A percentile compares a stretch with the other conserved stretches of the same genome.
Conservation (phyloP, 2,329 filamentous ascomycete species). For the Stagonosporopsis vannaccii region DNA sequence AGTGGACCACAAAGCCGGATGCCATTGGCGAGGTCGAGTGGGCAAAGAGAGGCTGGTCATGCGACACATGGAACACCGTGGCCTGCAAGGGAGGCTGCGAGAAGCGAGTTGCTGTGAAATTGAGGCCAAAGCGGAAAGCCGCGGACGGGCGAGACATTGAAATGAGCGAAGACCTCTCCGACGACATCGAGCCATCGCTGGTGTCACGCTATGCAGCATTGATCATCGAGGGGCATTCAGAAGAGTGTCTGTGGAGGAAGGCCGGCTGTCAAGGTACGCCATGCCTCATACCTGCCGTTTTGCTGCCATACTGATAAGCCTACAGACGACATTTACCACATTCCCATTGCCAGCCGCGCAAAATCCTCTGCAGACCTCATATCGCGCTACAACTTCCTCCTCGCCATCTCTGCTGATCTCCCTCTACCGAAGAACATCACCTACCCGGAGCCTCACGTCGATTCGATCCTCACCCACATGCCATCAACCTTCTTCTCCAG, state of each 20-base stretch:
- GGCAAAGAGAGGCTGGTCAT: slow-evolving; percentile 93
- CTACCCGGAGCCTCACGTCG: slow-evolving; percentile 39
- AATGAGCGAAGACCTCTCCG: slow-evolving; percentile 56
- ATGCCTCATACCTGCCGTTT: background rate
- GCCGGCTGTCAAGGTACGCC: slow-evolving; percentile 81
- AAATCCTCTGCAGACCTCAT: slow-evolving; percentile 49
- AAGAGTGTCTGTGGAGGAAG: slow-evolving; percentile 85
- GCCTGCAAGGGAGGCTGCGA: slow-evolving; percentile 82
- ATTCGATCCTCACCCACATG: slow-evolving; percentile 36
- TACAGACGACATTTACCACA: slow-evolving; percentile 68
- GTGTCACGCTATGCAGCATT: slow-evolving; percentile 78
- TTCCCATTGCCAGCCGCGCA: slow-evolving; percentile 54
- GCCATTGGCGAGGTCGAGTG: slow-evolving; percentile 88
- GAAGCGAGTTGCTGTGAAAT: slow-evolving; percentile 81
- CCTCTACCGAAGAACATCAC: slow-evolving; percentile 44
- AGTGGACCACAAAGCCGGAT: slow-evolving; percentile 93
- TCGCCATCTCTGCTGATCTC: slow-evolving; percentile 42
- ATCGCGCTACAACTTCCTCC: slow-evolving; percentile 50
- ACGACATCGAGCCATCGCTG: slow-evolving; percentile 66
- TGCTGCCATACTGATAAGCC: slow-evolving; percentile 21
- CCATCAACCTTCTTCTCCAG: slow-evolving; percentile 33
- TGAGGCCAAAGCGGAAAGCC: slow-evolving; percentile 63
- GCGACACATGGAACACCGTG: slow-evolving; percentile 75
- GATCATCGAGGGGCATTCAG: slow-evolving; percentile 76
- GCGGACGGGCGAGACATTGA: slow-evolving; percentile 56